A percentile compares a stretch with the other conserved stretches of the same genome.
Conservation (phyloP, 352 stramenopile genomes). For the Phytophthora colocasiae region DNA sequence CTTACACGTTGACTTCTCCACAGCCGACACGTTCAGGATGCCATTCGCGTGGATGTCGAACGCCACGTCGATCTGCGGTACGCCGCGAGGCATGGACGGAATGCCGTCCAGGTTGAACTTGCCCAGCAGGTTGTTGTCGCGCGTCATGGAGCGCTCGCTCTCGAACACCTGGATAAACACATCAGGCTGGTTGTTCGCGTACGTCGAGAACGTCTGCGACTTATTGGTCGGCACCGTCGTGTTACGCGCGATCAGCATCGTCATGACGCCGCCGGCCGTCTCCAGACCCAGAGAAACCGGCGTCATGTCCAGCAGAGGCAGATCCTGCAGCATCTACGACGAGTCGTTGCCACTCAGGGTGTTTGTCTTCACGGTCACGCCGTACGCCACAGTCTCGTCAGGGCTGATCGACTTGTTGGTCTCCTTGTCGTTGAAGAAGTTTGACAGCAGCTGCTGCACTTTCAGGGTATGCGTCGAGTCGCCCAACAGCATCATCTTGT, state of each 20-base stretch:
- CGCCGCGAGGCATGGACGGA: constrained; percentile 86
- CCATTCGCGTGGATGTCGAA: constrained; percentile 91
- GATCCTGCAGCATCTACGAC: constrained; percentile 86
- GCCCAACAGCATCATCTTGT: no score
- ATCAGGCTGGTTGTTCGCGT: no score
- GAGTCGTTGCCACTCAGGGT: constrained; percentile 66
- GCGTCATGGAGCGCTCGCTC: constrained; percentile 95
- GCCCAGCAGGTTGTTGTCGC: constrained; percentile 92
- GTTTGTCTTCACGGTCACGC: constrained; percentile 70
- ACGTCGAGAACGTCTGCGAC: no score
- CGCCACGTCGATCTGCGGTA: constrained; percentile 89
- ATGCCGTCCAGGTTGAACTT: constrained; percentile 89
- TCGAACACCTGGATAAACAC: constrained; percentile 94
- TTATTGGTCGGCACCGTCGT: no score
- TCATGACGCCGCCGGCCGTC: constrained; percentile 89
- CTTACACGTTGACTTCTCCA: constrained; percentile 95
- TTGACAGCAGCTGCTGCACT: constrained; percentile 66
- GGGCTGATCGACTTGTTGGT: constrained; percentile 84
- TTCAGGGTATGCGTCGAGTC: no score
- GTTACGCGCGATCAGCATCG: no score
- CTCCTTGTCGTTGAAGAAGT: constrained; percentile 78
- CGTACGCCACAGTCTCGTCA: constrained; percentile 85
- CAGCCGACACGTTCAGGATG: constrained; percentile 94
- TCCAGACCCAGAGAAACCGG: constrained; percentile 89
- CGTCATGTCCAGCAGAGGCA: constrained; percentile 90